phyloP scores from a whole-genome alignment of 2,329 filamentous ascomycete species.

The Hypocrella siamensis region DNA sequence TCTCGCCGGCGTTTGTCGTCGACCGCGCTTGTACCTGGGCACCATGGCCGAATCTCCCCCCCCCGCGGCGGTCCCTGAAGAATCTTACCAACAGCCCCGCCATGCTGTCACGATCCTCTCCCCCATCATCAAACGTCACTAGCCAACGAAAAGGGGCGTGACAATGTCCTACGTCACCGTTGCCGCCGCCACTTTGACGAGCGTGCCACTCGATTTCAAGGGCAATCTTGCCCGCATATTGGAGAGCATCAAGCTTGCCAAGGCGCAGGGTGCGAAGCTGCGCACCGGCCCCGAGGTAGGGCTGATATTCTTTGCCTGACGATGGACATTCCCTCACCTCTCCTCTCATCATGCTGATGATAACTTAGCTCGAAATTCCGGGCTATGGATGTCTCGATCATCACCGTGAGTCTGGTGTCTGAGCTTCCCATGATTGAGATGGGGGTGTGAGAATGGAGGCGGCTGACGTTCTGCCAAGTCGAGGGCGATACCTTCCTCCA shows the following conservation, averaged over 20 bases:
- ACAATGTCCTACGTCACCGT: slow-evolving; percentile 19
- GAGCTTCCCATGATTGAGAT: neutral
- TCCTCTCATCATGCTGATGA: neutral
- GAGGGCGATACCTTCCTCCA: slow-evolving; percentile 15
- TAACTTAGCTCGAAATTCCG: slow-evolving; percentile 3
- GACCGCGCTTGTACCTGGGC: too few relatives aligned
- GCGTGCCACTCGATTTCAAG: slow-evolving; percentile 39
- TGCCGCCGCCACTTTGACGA: slow-evolving; percentile 18
- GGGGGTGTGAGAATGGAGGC: slow-evolving; percentile 10
- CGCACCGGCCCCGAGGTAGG: slow-evolving; percentile 33
- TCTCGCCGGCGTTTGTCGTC: too few relatives aligned
- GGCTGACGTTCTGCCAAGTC: slow-evolving; percentile 11
- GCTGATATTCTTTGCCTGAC: neutral
- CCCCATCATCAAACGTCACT: too few relatives aligned
- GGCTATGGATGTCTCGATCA: slow-evolving; percentile 16
- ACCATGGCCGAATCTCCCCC: too few relatives aligned
- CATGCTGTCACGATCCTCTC: too few relatives aligned
- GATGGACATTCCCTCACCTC: neutral
- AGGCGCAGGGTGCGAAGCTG: slow-evolving; percentile 40
- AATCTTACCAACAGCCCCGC: too few relatives aligned
- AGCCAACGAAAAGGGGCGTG: too few relatives aligned
- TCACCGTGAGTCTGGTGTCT: neutral
- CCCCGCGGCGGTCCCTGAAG: too few relatives aligned
- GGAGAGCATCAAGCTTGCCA: slow-evolving; percentile 43
- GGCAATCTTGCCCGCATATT: slow-evolving; percentile 48